Percentiles rank a stretch among this genome's conserved stretches.
These are phyloP conservation scores for Arxiozyma heterogenica DNA, from an alignment of 1,139 yeast species.

Conservation along the genomic window DNA sequence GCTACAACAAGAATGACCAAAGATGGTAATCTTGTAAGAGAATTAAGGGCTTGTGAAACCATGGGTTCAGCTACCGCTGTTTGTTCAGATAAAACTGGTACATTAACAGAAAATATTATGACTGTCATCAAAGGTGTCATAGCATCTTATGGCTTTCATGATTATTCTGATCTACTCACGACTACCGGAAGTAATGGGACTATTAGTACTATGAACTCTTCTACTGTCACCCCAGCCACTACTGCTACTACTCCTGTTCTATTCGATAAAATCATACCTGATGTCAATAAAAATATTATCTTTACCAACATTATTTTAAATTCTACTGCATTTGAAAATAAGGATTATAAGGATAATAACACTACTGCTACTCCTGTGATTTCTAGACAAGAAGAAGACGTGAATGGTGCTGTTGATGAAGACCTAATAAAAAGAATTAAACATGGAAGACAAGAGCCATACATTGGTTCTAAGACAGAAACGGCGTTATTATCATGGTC, in stretches of 20 bases:
- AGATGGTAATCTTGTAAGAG: constrained; percentile 93
- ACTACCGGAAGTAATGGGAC: neutral
- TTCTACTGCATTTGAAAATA: constrained; percentile 83
- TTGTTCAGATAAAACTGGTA: constrained; percentile 96
- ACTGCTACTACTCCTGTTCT: neutral
- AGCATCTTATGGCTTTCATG: constrained; percentile 37
- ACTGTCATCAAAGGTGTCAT: constrained; percentile 70
- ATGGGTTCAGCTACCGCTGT: constrained; percentile 98
- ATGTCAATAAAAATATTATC: constrained; percentile 35
- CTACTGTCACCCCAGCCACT: too few relatives aligned
- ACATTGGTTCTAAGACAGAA: constrained; percentile 89
- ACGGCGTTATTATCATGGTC: constrained; percentile 75
- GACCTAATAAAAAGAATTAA: constrained; percentile 14
- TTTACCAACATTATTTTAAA: constrained; percentile 62
- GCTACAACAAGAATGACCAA: constrained; percentile 98
- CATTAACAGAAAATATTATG: constrained; percentile 89
- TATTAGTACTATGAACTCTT: too few relatives aligned
- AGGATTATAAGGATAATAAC: constrained; percentile 11
- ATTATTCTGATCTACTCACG: constrained; percentile 2
- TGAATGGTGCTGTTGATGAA: constrained; percentile 9
- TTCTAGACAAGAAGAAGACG: neutral
- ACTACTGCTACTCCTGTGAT: constrained; percentile 8
- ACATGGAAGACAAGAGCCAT: constrained; percentile 42
- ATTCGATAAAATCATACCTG: constrained; percentile 10
- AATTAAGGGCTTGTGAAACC: constrained; percentile 87